phyloP scores from a whole-genome alignment of 148 eudicot species.

The Amaranthus cruentus region DNA sequence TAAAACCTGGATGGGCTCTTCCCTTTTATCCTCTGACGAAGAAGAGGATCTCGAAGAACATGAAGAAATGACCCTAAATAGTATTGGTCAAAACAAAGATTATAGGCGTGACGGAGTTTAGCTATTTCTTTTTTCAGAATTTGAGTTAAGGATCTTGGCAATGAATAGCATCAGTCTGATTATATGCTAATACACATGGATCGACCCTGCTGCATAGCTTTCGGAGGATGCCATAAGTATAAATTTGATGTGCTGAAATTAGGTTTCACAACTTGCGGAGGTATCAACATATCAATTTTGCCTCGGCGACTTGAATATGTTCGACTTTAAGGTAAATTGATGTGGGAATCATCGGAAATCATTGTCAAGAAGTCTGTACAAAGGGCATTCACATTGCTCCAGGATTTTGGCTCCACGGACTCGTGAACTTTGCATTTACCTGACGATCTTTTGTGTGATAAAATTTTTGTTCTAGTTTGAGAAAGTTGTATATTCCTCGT shows the following conservation, averaged over 20 bases:
- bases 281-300: background rate
- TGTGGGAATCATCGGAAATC: background rate
- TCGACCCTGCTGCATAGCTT: background rate
- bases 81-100: slow-evolving; percentile 22
- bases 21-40: slow-evolving; percentile 81
- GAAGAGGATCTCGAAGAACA: slow-evolving; percentile 71
- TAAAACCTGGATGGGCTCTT: slow-evolving; percentile 89
- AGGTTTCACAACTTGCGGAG: background rate
- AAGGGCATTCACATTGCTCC: background rate
- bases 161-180: background rate
- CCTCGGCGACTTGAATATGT: background rate
- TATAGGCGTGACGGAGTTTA: slow-evolving; percentile 14
- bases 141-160: slow-evolving; percentile 7
- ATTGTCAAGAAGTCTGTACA: background rate
- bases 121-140: background rate
- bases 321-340: background rate
- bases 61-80: slow-evolving; percentile 35
- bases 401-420: background rate
- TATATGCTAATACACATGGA: slow-evolving; percentile 1
- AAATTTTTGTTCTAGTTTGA: slow-evolving; percentile 2
- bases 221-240: too few species aligned
- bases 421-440: background rate
- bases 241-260: too few species aligned
- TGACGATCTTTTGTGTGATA: background rate
- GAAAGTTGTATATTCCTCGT: slow-evolving; percentile 11